Evolutionary conservation across 1,284 basidiomycete genomes (phyloP).

Genomic region (Sporisorium sorghi): DNA sequence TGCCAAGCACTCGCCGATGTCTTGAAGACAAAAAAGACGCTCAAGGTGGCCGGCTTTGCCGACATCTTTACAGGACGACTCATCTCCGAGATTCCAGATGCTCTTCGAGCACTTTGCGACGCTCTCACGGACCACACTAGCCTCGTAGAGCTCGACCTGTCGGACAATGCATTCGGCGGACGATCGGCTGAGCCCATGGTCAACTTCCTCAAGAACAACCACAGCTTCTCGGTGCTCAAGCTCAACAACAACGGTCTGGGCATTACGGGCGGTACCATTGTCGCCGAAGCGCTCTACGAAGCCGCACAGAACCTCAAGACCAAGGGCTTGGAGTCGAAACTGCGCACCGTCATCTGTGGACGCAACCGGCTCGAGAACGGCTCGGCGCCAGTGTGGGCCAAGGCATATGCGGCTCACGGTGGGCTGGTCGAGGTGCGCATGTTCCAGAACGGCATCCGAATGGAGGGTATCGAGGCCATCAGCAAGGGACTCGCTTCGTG

Average conservation of each 20-base stretch:
- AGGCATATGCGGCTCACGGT: slow-evolving; percentile 86
- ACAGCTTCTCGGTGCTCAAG: slow-evolving; percentile 82
- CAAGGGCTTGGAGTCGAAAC: slow-evolving; percentile 78
- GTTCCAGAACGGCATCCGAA: slow-evolving; percentile 96
- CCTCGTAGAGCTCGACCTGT: slow-evolving; percentile 88
- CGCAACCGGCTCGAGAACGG: slow-evolving; percentile 94
- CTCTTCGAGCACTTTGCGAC: slow-evolving; percentile 88
- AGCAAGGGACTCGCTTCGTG: slow-evolving; percentile 81
- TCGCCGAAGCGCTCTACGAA: slow-evolving; percentile 84
- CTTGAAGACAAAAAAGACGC: slow-evolving; percentile 77
- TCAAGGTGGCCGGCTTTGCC: slow-evolving; percentile 93
- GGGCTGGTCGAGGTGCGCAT: slow-evolving; percentile 84
- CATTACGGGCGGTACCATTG: slow-evolving; percentile 85
- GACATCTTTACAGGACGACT: slow-evolving; percentile 98
- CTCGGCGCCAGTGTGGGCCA: slow-evolving; percentile 83
- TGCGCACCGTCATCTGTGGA: slow-evolving; percentile 88
- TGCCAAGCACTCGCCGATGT: slow-evolving; percentile 86
- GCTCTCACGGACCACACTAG: slow-evolving; percentile 82
- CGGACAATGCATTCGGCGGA: slow-evolving; percentile 96
- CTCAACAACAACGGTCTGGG: slow-evolving; percentile 98
- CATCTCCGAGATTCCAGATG: slow-evolving; percentile 92
- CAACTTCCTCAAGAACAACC: slow-evolving; percentile 74
- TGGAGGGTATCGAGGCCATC: slow-evolving; percentile 88
- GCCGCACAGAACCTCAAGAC: slow-evolving; percentile 80
- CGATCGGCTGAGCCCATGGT: slow-evolving; percentile 95